Evolutionary conservation across 208 protist species (phyloP).

Genomic region (Acanthamoeba healyi): DNA sequence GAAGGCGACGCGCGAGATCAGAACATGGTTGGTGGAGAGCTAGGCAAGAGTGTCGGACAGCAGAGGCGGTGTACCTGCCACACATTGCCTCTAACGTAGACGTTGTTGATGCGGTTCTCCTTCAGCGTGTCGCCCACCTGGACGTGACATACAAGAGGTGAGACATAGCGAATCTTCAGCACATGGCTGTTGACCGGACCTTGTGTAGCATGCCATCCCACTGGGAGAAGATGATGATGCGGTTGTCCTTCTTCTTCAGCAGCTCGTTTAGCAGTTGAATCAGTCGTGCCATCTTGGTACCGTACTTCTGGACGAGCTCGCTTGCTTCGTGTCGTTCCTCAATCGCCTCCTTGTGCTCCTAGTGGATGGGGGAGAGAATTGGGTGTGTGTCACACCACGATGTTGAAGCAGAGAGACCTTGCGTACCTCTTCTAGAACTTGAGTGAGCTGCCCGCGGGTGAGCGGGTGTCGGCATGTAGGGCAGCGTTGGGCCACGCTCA

Average conservation of each 20-base stretch:
- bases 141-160: too few relatives aligned
- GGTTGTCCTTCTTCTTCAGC: constrained; percentile 41
- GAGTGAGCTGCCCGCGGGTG: not conserved
- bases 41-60: too few relatives aligned
- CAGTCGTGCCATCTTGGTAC: constrained; percentile 74
- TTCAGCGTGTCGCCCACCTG: constrained; percentile 43
- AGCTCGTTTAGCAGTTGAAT: constrained; percentile 33
- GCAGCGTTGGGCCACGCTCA: not conserved
- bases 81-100: constrained; percentile 77
- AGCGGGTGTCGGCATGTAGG: not conserved
- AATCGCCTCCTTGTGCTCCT: constrained; percentile 19
- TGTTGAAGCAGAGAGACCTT: too few relatives aligned
- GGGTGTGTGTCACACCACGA: not conserved
- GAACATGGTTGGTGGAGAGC: too few relatives aligned
- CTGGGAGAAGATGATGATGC: constrained; percentile 54
- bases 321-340: not conserved
- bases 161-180: too few relatives aligned
- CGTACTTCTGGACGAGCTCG: constrained; percentile 50
- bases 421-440: not conserved
- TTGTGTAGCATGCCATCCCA: constrained; percentile 26
- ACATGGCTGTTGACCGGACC: too few relatives aligned
- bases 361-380: not conserved
- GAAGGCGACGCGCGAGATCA: too few relatives aligned
- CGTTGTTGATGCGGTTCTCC: constrained; percentile 69
- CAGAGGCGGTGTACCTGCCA: not conserved